Evolutionary conservation across 176 grass and related monocot species (phyloP), one percentile per base, ranked within the genome.

Genomic region (Themeda triandra): DNA sequence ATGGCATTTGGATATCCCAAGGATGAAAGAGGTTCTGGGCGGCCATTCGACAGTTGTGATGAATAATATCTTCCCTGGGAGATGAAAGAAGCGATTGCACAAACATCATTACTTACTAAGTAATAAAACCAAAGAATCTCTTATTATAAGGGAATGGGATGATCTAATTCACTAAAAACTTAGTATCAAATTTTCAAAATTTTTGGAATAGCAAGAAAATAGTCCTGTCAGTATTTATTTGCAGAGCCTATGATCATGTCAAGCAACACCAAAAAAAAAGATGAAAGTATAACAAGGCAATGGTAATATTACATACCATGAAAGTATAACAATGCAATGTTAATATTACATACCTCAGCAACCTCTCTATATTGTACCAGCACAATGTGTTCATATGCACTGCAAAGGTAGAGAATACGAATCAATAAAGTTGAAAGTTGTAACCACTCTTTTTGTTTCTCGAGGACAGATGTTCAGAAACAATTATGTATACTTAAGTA

Each of bases 361-460:
- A 99, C 89, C 67, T 99, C 91, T 86, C 88, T 87, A 79, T 99
- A 99, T 13, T 99, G 93, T 84, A 99, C 97, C 84, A 99, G 86
- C 63, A 99, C 93, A 86, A 96, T 96, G 67, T 99, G 97, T 40
- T 94, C 91, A 64, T 89, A 96, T 73, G 86, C 91, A 71, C 97
- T 99, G 88, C 88, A 91, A 89, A 89, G 72, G 82, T 2, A 82
- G 45, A 53, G 13, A 87, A 60, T 18, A 37, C 51, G 4, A 74
- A 67, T 84, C 46, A 71, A 53, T 49, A 24, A 63, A 29, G 4
- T 63, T 29, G 82, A 84, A 67, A 23, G 49, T 56, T 80, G 74
- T 46, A 75, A 75, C 23, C 63, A 67, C 29, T 54, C 37, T 77
- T 69, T 54, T 25, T 6, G 13, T 41, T 9, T 42, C 30, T 58